Percentiles rank a stretch among this genome's conserved stretches.
Evolutionary conservation across 192 early-diverging fungal species (phyloP).

Genomic region (Kickxella alabastrina): DNA sequence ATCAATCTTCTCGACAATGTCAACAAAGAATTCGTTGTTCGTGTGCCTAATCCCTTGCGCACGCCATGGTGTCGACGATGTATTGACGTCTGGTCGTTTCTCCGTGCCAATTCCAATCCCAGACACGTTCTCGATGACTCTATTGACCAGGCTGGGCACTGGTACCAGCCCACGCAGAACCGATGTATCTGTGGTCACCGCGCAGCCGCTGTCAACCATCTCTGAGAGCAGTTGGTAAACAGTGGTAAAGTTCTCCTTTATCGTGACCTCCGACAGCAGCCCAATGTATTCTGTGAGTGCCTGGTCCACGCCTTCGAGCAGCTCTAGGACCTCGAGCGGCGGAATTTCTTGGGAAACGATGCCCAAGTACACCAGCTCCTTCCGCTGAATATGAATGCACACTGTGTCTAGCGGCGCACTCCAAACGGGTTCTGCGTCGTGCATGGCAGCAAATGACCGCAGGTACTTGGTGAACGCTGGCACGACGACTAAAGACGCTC

Average conservation of each 20-base stretch:
- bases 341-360: constrained; percentile 73
- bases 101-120: constrained; percentile 35
- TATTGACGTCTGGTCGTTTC: constrained; percentile 19
- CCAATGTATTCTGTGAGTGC: constrained; percentile 83
- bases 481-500: constrained; percentile 60
- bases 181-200: constrained; percentile 82
- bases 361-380: constrained; percentile 71
- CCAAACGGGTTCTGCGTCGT: constrained; percentile 38
- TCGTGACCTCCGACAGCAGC: constrained; percentile 69
- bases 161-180: constrained; percentile 83
- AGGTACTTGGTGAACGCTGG: constrained; percentile 58
- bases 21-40: constrained; percentile 92
- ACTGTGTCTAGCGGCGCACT: constrained; percentile 16
- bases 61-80: constrained; percentile 77
- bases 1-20: constrained; percentile 87
- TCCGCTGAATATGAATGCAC: constrained; percentile 51
- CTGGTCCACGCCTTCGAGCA: constrained; percentile 76
- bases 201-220: constrained; percentile 88
- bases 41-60: constrained; percentile 80
- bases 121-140: constrained; percentile 81
- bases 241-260: constrained; percentile 91
- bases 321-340: constrained; percentile 79
- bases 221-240: constrained; percentile 84
- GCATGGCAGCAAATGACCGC: constrained; percentile 42
- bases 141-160: constrained; percentile 79